A percentile compares a stretch with the other conserved stretches of the same genome.
These are phyloP conservation scores for Alternaria sp. DNA, from an alignment of 2,329 filamentous ascomycete genomes.

Conservation along the genomic window DNA sequence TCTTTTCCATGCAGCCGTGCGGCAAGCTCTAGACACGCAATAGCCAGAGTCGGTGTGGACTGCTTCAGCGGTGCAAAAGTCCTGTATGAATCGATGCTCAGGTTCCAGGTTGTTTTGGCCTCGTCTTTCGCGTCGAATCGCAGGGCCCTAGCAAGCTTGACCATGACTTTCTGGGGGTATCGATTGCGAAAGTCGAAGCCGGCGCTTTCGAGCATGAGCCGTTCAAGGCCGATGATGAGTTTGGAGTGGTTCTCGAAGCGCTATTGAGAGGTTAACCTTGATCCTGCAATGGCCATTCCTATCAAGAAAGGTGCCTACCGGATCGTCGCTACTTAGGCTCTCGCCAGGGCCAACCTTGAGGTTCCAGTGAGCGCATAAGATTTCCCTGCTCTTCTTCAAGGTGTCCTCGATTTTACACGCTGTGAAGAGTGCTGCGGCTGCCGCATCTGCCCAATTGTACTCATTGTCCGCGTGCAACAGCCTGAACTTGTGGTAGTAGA, in stretches of 20 bases:
- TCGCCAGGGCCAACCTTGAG: slow-evolving; percentile 74
- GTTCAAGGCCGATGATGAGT: slow-evolving; percentile 86
- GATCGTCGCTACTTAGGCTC: slow-evolving; percentile 79
- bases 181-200: slow-evolving; percentile 93
- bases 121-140: slow-evolving; percentile 64
- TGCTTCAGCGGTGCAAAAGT: slow-evolving; percentile 94
- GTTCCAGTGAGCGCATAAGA: slow-evolving; percentile 89
- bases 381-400: slow-evolving; percentile 93
- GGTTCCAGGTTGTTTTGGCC: slow-evolving; percentile 75
- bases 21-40: slow-evolving; percentile 83
- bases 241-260: slow-evolving; percentile 81
- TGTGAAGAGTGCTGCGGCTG: slow-evolving; percentile 85
- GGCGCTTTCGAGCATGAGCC: slow-evolving; percentile 89
- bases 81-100: slow-evolving; percentile 89
- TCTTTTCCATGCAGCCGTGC: slow-evolving; percentile 70
- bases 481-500: slow-evolving; percentile 94
- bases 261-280: slow-evolving; percentile 54
- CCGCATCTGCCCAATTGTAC: slow-evolving; percentile 85
- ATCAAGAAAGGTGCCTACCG: slow-evolving; percentile 59
- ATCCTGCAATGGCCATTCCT: no score
- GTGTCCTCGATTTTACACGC: slow-evolving; percentile 99
- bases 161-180: slow-evolving; percentile 83
- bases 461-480: slow-evolving; percentile 84
- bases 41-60: slow-evolving; percentile 82
- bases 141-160: slow-evolving; percentile 76